Evolutionary conservation across 192 early-diverging fungal genomes (phyloP).

Genomic region (Neocallimastix lanati): DNA sequence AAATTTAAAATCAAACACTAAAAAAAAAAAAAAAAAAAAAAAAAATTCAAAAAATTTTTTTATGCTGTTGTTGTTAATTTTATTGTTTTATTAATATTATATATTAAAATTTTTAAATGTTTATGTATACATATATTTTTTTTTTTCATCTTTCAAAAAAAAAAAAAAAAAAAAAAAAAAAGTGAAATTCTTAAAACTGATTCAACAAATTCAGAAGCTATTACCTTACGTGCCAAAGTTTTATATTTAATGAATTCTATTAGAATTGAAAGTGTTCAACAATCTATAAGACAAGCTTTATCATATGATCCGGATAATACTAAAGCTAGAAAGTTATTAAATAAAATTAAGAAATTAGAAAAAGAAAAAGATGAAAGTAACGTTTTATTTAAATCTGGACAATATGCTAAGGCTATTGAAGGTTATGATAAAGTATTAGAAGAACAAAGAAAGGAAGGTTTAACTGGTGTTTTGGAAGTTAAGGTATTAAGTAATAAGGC

Average conservation of each 20-base stretch:
- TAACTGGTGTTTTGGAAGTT: conserved; percentile 19
- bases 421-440: conserved; percentile 48
- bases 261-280: conserved; percentile 10
- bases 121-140: too few relatives aligned
- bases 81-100: too few relatives aligned
- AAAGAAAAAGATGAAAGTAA: conserved; percentile 51
- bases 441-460: conserved; percentile 36
- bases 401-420: conserved; percentile 40
- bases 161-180: not conserved
- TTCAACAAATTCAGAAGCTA: conserved; percentile 47
- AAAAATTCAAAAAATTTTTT: too few relatives aligned
- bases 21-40: too few relatives aligned
- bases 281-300: conserved; percentile 30
- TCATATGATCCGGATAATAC: conserved; percentile 61
- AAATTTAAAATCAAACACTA: too few relatives aligned
- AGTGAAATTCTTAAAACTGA: conserved; percentile 41
- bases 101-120: too few relatives aligned
- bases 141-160: too few relatives aligned
- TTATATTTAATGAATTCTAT: conserved; percentile 45
- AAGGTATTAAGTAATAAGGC: conserved; percentile 61
- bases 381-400: conserved; percentile 39
- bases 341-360: conserved; percentile 45
- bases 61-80: too few relatives aligned
- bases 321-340: conserved; percentile 40
- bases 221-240: conserved; percentile 42